These are phyloP conservation scores for Heliosperma pusillum DNA, from an alignment of 148 eudicot species.

Conservation along the genomic window DNA sequence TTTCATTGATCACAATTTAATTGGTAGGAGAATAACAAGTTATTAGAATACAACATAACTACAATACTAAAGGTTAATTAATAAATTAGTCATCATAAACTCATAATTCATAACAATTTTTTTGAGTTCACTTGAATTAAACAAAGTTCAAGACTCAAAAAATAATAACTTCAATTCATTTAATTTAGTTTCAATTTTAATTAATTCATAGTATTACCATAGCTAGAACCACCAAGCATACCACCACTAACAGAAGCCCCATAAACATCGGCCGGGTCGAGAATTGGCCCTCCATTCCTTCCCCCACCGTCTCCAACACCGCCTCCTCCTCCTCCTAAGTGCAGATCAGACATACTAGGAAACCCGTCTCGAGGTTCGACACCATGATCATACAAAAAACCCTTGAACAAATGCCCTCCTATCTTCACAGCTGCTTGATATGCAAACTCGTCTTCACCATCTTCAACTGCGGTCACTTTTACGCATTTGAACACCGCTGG, in stretches of 20 bases:
- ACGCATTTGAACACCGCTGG: conserved; percentile 92
- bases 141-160: conserved; percentile 2
- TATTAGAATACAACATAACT: neutral
- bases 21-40: neutral
- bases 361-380: conserved; percentile 52
- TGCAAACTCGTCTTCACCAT: conserved; percentile 76
- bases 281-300: neutral
- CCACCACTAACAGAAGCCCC: conserved; percentile 47
- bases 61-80: neutral
- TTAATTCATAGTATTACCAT: conserved; percentile 69
- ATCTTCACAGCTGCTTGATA: conserved; percentile 78
- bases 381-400: conserved; percentile 90
- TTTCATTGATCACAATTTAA: neutral
- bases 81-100: neutral
- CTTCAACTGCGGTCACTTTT: conserved; percentile 70
- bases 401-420: conserved; percentile 89
- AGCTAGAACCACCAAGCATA: conserved; percentile 48
- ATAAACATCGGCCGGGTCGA: conserved; percentile 51
- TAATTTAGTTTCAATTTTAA: too few species aligned
- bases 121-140: neutral
- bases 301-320: conserved; percentile 21
- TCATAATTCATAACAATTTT: neutral
- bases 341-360: conserved; percentile 69
- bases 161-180: too few species aligned
- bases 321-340: conserved; percentile 53